These are phyloP conservation scores for Colletotrichum eleusines DNA, from an alignment of 2,329 filamentous ascomycete genomes.

Conservation along the genomic window DNA sequence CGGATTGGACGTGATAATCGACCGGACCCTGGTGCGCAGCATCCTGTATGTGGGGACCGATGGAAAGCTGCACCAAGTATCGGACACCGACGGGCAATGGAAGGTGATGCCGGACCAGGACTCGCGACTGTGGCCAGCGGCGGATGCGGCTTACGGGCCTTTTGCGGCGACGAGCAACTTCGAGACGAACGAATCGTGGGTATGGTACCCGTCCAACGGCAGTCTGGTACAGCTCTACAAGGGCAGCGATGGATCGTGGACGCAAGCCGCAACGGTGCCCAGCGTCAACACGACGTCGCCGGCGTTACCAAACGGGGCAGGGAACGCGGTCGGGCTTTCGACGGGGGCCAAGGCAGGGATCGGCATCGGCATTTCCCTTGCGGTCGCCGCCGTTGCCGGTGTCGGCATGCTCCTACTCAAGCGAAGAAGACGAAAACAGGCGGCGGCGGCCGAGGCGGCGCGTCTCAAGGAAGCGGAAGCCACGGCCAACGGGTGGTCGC, in stretches of 20 bases:
- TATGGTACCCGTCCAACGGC: slow-evolving; percentile 53
- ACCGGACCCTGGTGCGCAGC: slow-evolving; percentile 43
- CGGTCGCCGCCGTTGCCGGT: slow-evolving; percentile 56
- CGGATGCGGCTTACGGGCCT: slow-evolving; percentile 48
- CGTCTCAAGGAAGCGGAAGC: slow-evolving; percentile 45
- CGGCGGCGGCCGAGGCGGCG: slow-evolving; percentile 45
- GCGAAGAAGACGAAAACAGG: slow-evolving; percentile 51
- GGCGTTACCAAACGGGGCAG: slow-evolving; percentile 51
- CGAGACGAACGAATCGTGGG: slow-evolving; percentile 44
- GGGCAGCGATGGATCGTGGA: slow-evolving; percentile 49
- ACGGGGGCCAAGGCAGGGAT: slow-evolving; percentile 68
- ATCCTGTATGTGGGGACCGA: slow-evolving; percentile 56
- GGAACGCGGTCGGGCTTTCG: slow-evolving; percentile 52
- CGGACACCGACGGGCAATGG: slow-evolving; percentile 49
- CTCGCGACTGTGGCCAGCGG: slow-evolving; percentile 47
- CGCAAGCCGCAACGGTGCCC: slow-evolving; percentile 46
- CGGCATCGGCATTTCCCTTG: slow-evolving; percentile 64
- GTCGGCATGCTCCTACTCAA: slow-evolving; percentile 62
- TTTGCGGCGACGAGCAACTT: slow-evolving; percentile 49
- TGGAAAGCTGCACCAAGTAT: slow-evolving; percentile 49
- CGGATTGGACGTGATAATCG: slow-evolving; percentile 41
- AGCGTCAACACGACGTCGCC: slow-evolving; percentile 44
- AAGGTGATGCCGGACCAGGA: slow-evolving; percentile 44
- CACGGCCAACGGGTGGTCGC: slow-evolving; percentile 41
- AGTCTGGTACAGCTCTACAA: slow-evolving; percentile 49